A percentile compares a stretch with the other conserved stretches of the same genome.
Evolutionary conservation across 805 yeast genomes (phyloP).

Genomic region (Peterozyma toletana): DNA sequence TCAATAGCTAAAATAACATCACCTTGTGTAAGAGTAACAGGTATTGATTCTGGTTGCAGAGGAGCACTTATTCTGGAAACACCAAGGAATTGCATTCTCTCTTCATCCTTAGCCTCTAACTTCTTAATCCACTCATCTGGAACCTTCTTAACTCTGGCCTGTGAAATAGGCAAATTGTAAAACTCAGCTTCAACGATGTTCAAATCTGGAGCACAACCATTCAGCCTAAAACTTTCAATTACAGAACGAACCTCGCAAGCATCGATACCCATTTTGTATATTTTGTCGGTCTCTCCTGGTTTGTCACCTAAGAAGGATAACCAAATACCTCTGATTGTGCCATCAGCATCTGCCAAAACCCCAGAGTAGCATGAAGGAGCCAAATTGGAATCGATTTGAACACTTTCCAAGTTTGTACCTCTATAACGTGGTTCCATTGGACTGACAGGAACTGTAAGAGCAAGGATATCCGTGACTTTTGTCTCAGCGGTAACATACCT

Average conservation of each 20-base stretch:
- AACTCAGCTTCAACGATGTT: slow-evolving; percentile 78
- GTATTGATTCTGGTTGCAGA: slow-evolving; percentile 1
- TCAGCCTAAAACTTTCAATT: slow-evolving; percentile 41
- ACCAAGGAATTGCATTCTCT: slow-evolving; percentile 65
- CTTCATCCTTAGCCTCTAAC: slow-evolving; percentile 55
- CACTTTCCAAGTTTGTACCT: slow-evolving; percentile 75
- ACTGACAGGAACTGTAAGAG: slow-evolving; percentile 66
- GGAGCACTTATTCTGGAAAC: slow-evolving; percentile 53
- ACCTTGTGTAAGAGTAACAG: slow-evolving; percentile 43
- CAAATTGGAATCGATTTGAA: slow-evolving; percentile 65
- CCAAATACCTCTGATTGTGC: slow-evolving; percentile 82
- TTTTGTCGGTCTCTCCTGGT: slow-evolving; percentile 50
- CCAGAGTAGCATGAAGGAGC: slow-evolving; percentile 77
- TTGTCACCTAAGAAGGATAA: slow-evolving; percentile 75
- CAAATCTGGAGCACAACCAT: slow-evolving; percentile 43
- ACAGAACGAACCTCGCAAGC: slow-evolving; percentile 57
- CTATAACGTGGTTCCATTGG: slow-evolving; percentile 71
- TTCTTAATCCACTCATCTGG: slow-evolving; percentile 73
- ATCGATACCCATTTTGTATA: slow-evolving; percentile 72
- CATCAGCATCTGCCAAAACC: slow-evolving; percentile 67
- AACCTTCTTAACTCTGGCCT: slow-evolving; percentile 83
- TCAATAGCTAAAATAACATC: slow-evolving; percentile 73
- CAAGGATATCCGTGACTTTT: slow-evolving; percentile 66
- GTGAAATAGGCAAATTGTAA: slow-evolving; percentile 55
- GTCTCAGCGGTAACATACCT: slow-evolving; percentile 72